Evolutionary conservation across 2,329 filamentous ascomycete species (phyloP).

Genomic region (Cladosporium sp.): DNA sequence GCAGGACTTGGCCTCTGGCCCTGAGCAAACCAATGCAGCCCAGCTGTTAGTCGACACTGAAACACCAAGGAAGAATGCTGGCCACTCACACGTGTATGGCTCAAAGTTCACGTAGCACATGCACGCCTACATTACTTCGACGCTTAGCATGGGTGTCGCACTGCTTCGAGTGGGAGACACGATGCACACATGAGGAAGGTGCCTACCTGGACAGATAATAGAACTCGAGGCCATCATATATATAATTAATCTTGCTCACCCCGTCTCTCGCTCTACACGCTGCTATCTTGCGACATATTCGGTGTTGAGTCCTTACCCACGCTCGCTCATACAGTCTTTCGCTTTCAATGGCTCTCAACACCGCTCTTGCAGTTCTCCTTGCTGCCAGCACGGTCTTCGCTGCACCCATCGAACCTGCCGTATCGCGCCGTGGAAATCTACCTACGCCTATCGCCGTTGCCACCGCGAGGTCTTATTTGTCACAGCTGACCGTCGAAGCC

Average conservation of each 20-base stretch:
- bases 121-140: background rate
- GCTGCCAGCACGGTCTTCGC: constrained; percentile 29
- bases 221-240: background rate
- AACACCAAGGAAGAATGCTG: constrained; percentile 16
- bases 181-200: constrained; percentile 9
- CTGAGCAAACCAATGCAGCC: constrained; percentile 17
- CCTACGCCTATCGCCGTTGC: constrained; percentile 34
- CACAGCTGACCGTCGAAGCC: constrained; percentile 30
- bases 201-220: background rate
- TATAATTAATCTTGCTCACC: background rate
- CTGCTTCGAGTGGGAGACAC: background rate
- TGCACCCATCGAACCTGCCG: constrained; percentile 27
- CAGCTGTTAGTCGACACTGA: background rate
- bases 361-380: constrained; percentile 27
- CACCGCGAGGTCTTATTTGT: constrained; percentile 35
- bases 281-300: background rate
- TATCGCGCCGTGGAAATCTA: constrained; percentile 33
- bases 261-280: background rate
- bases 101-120: constrained; percentile 3
- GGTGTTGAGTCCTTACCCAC: background rate
- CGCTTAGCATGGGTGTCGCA: background rate
- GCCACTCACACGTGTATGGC: constrained; percentile 14
- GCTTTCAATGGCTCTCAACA: constrained; percentile 27
- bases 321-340: constrained; percentile 11
- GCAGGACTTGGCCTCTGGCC: constrained; percentile 10